Base-by-base conservation (phyloP, 2,329 filamentous ascomycete species). In the Monilinia polystroma region DNA sequence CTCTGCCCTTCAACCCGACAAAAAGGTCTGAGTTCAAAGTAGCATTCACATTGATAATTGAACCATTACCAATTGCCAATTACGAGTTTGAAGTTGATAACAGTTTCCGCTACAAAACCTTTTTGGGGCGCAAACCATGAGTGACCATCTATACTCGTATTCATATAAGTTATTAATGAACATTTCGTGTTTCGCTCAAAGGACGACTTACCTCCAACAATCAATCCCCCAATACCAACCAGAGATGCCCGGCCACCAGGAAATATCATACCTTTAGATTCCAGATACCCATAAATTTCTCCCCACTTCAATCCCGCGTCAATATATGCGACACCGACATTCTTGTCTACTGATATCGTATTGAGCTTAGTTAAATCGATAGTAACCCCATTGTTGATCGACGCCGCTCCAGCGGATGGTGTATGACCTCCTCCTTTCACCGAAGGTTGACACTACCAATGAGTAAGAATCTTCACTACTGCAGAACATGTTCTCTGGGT, bases 1-100 rank as follows among this genome's bases (percentile, higher is more conserved):
- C 54, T 51, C 63, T 68, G 47, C 66, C 68, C 41, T 68, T 68
- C 49, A 68, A 29, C 38, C 54, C 66, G 20, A 66, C 54, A 41
- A 64, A 69, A 20, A 69, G 35, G 29, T 65, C 66, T 54, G 23
- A 26, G 51, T 68, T 52, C 2, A 23, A 51, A 32, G 53, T 66
- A 8, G 63, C 66, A 47, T 66, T 68, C 12, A 62, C 60, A 45
- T 66, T 68, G 47, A 70, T 53, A n/a, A 67, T 47, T 16, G 29
- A 45, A n/a, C 23, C 47, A 10, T 35, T 60, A 1, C 32, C 56
- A 26, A 23, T 23, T 23, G 23, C 23, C 23, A 23, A 23, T 23
- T 7, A 66, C 64, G 53, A 53, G 23, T 35, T 66, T 35, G n/a
- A 59, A 35, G 2, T 45, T 47, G 6, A 8, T n/a, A 2, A 56